phyloP scores from a whole-genome alignment of 345 rosid genomes.

The Corchorus olitorius region DNA sequence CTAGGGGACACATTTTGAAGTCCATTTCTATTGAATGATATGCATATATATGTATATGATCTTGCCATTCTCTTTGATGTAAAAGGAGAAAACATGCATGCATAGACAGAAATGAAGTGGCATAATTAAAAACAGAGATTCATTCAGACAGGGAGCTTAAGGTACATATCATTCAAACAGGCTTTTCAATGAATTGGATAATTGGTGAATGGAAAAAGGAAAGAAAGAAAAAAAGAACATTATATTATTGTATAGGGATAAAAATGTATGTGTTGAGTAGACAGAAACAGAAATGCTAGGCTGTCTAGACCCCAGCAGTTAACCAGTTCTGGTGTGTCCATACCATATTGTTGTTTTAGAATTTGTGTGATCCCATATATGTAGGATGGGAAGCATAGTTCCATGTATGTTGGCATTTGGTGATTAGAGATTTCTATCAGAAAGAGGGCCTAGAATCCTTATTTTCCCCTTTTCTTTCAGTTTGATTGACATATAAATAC shows the following conservation, averaged over 20 bases:
- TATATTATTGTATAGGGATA: slow-evolving; percentile 16
- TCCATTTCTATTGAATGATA: not conserved
- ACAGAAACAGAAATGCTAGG: slow-evolving; percentile 39
- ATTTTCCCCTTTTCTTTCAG: not conserved
- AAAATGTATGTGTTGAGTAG: not conserved
- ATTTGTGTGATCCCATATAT: not conserved
- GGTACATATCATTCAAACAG: too few relatives aligned
- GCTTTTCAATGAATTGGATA: not conserved
- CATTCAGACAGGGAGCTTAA: too few relatives aligned
- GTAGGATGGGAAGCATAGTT: not conserved
- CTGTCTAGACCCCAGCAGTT: slow-evolving; percentile 41
- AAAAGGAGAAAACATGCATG: not conserved
- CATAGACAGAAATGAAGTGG: slow-evolving; percentile 24
- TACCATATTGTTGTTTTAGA: slow-evolving; percentile 8
- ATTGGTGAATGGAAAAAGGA: slow-evolving; percentile 17
- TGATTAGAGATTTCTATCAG: not conserved
- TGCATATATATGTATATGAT: not conserved
- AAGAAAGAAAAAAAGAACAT: not conserved
- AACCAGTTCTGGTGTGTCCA: slow-evolving; percentile 30
- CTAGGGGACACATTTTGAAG: not conserved
- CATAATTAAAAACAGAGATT: not conserved
- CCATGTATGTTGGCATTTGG: slow-evolving; percentile 3
- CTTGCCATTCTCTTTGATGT: slow-evolving; percentile 26
- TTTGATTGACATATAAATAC: not conserved
- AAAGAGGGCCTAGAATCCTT: not conserved